Evolutionary conservation across 768 basidiomycete species (phyloP), one percentile per base, ranked within the genome.

Genomic region (Mycena amicta): DNA sequence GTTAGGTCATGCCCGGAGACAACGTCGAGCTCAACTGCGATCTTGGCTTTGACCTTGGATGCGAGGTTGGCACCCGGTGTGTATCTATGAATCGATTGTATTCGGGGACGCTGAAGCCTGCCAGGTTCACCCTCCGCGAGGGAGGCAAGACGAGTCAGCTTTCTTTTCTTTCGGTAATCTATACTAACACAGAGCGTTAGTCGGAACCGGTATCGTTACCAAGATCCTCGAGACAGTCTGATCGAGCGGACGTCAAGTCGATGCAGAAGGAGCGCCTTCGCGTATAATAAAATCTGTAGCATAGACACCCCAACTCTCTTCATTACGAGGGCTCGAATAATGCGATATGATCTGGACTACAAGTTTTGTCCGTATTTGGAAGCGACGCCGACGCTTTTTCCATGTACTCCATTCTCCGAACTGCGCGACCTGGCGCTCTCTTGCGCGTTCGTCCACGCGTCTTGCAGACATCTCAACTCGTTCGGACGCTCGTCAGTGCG

Each of bases 1-100:
- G 30, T 45, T 66, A 91, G 87, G 87, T 98, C 65, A 95, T 97
- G 93, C 96, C 96, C 50, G 96, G 96, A 60, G 96, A 98, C 78
- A 96, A 96, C 68, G 88, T 98, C 53, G 95, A 97, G 75, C 88
- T 98, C 80, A 80, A 92, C 54, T 93, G 92, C 70, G 78, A 83
- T 26, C 83, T 98, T 33, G 82, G 88, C 25, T 86, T 88, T 67
- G 93, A 95, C 68, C 88, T 97, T 61, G 94, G 94, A 23, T 83
- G 91, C 41, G 96, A 98, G 74, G 82, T 86, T 62, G 94, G 96
- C 52, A 87, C 89, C 59, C 86, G 95, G 86, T 80, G 55, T 55
- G 76, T 66, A 68, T 64, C 26, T 29, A 46, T 45, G 30, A 16
- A 11, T 40, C 22, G 27, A 23, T 33, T 26, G 30, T 26, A 33